Evolutionary conservation across 1,139 yeast genomes (phyloP).

Genomic region (Nadsonia starkeyi-henricii): DNA sequence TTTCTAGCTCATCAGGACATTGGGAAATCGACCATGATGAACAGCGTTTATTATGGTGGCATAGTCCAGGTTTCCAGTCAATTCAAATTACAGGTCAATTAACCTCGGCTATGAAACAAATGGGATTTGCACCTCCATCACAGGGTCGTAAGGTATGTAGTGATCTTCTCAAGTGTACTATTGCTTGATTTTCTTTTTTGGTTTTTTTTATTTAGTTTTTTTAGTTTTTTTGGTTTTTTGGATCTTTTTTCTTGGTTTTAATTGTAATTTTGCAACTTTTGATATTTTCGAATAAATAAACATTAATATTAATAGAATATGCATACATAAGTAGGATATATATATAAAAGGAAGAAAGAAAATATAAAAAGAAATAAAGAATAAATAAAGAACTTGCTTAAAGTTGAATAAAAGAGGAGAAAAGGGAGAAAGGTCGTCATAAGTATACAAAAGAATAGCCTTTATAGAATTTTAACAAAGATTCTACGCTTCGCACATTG

Average conservation of each 20-base stretch:
- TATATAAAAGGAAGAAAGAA: background rate
- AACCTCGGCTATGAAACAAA: background rate
- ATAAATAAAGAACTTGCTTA: too few species aligned
- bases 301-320: background rate
- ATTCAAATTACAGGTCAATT: slow-evolving; percentile 4
- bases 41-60: slow-evolving; percentile 62
- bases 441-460: too few species aligned
- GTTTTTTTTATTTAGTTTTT: too few species aligned
- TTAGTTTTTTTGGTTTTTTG: too few species aligned
- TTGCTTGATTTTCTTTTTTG: too few species aligned
- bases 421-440: too few species aligned
- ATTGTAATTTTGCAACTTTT: too few species aligned
- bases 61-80: slow-evolving; percentile 16
- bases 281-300: background rate
- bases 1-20: slow-evolving; percentile 40
- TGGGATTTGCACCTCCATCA: background rate
- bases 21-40: slow-evolving; percentile 36
- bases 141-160: background rate
- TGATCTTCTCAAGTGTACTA: background rate
- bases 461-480: too few species aligned
- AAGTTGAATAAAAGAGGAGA: too few species aligned
- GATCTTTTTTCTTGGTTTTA: too few species aligned
- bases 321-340: background rate
- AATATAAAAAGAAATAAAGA: background rate
- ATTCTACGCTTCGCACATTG: too few species aligned